These are phyloP conservation scores for Tolypocladium tundrense DNA, from an alignment of 2,329 filamentous ascomycete species.

Conservation along the genomic window DNA sequence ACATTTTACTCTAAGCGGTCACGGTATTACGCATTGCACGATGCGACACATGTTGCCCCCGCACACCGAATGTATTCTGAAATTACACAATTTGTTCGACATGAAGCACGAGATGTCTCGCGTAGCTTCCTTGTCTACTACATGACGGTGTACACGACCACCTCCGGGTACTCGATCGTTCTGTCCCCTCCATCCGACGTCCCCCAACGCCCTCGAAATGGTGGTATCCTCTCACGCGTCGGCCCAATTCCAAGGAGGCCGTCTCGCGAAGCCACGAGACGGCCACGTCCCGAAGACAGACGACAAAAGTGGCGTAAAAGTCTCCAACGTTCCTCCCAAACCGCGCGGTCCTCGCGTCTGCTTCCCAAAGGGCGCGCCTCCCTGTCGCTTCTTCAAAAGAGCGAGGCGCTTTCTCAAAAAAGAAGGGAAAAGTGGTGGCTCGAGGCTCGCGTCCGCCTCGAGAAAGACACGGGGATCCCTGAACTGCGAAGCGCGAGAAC, in stretches of 20 bases:
- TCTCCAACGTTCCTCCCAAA: background rate
- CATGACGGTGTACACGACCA: background rate
- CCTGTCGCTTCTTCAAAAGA: background rate
- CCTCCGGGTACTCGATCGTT: no score
- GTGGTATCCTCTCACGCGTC: no score
- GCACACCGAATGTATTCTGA: background rate
- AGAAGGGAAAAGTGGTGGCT: background rate
- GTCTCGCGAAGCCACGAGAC: background rate
- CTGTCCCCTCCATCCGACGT: background rate
- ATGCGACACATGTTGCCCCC: background rate
- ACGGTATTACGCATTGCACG: background rate
- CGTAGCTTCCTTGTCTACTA: background rate
- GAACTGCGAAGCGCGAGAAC: background rate
- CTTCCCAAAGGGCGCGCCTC: background rate
- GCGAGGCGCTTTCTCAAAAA: background rate
- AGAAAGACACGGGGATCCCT: background rate
- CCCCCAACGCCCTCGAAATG: background rate
- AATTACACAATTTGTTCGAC: background rate
- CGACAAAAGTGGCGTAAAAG: background rate
- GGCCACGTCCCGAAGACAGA: background rate
- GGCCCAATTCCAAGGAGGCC: background rate
- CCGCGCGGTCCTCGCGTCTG: background rate
- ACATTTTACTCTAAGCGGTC: background rate
- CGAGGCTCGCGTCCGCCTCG: background rate
- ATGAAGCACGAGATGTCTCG: background rate